Evolutionary conservation across 139 green algal species (phyloP).

Genomic region (Micromonas pusilla): DNA sequence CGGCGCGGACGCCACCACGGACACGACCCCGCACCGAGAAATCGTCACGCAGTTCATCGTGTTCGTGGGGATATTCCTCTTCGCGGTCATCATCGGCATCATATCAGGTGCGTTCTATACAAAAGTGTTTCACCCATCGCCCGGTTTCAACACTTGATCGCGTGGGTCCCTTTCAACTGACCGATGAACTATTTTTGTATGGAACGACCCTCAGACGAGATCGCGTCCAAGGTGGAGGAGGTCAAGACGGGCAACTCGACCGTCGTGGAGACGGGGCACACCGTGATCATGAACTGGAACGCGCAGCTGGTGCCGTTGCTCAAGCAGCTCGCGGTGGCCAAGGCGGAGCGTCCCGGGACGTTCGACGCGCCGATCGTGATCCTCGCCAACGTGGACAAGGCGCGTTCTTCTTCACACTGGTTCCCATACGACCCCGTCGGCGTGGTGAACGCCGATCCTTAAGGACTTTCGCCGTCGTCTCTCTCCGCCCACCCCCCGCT

Average conservation of each 20-base stretch:
- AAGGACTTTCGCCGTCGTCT: no score
- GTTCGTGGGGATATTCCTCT: slow-evolving; percentile 11
- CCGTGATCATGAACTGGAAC: slow-evolving; percentile 25
- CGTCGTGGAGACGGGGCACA: slow-evolving; percentile 16
- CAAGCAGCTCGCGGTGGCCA: slow-evolving; percentile 24
- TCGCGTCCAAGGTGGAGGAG: slow-evolving; percentile 20
- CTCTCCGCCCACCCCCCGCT: no score
- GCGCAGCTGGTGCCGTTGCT: slow-evolving; percentile 15
- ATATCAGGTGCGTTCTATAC: no score
- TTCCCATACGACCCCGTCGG: no score
- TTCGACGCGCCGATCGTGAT: slow-evolving; percentile 2
- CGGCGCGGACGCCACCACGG: slow-evolving; percentile 11
- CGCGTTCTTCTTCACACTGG: no score
- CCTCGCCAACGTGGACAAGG: not conserved
- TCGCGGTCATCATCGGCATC: slow-evolving; percentile 21
- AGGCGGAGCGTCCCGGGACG: not conserved
- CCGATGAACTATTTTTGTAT: no score
- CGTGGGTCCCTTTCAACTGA: no score
- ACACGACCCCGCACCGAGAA: not conserved
- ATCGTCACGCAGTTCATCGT: slow-evolving; percentile 12
- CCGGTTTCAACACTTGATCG: no score
- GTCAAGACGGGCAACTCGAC: slow-evolving; percentile 21
- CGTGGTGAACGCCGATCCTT: no score
- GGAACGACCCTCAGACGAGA: slow-evolving; percentile 25
- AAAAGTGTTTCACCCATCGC: no score